Base-by-base conservation (phyloP, 768 basidiomycete genomes). In the Coprinopsis marcescibilis region DNA sequence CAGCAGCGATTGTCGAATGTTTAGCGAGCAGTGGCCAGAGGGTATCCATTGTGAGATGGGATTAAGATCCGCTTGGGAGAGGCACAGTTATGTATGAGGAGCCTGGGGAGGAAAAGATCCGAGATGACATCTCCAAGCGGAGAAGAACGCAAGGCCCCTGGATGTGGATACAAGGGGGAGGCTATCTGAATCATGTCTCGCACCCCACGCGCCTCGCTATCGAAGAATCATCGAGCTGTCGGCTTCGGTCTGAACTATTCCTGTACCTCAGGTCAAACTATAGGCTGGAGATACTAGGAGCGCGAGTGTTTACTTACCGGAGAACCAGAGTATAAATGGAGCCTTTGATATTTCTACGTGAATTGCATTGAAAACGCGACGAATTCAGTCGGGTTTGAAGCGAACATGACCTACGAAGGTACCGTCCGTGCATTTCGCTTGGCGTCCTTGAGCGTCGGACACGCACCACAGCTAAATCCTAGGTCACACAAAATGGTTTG, bases 1-100 rank as follows among this genome's bases (percentile, higher is more conserved):
- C 25, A 15, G 57, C 58, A 3, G 65, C 65, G 13, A 70, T 11
- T 14, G 41, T 30, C 5, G 26, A 27, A 17, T 6, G 41, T 17
- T 27, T n/a, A 12, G 21, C 15, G 17, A 8, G 10, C 25, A 15
- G 4, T 30, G 41, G 17, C 6, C 26, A n/a, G 41, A 43, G 24
- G 24, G 24, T 8, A 4, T 43, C 41, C 41, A 43, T 43, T 4
- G 17, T 43, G 41, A 27, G 6, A 14, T 12, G 38, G 38, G 15
- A 15, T 29, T 20, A 23, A 14, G 17, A n/a, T 4, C 24, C 26
- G 12, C 41, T 27, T n/a, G n/a, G 41, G 10, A 21, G 12, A 10
- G 17, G 10, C 39, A 24, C 41, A 8, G 7, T 43, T 26, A n/a
- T 27, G 8, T 27, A 30, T 43, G 27, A 27, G 30, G 24, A 43